phyloP scores from a whole-genome alignment of 2,329 filamentous ascomycete species.

The Sporothrix humicola region DNA sequence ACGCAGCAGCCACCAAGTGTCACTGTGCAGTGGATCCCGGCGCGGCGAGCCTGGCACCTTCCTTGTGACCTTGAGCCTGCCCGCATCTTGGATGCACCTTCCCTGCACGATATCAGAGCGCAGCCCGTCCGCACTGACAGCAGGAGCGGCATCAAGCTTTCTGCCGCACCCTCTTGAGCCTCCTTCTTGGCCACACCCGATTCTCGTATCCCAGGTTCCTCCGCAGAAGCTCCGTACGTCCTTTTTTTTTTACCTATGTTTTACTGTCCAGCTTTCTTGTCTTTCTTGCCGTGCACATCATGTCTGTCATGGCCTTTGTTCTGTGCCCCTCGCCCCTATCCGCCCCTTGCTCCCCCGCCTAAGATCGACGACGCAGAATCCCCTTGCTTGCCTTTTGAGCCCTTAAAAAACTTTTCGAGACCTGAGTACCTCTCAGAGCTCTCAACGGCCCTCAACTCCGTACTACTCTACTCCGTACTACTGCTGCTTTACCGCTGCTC shows the following conservation, averaged over 20 bases:
- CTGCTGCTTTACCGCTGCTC: constrained; percentile 24
- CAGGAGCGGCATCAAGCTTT: constrained; percentile 15
- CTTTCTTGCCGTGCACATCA: background rate
- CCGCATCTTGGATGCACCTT: constrained; percentile 1
- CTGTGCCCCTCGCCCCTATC: constrained; percentile 1
- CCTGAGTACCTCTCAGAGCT: background rate
- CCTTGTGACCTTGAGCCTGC: background rate
- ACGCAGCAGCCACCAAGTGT: background rate
- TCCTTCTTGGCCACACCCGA: constrained; percentile 1
- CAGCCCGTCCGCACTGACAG: constrained; percentile 16
- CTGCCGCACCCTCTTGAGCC: background rate
- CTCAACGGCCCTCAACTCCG: constrained; percentile 7
- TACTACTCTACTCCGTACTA: constrained; percentile 20
- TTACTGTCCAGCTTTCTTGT: background rate
- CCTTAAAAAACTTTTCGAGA: too few species aligned
- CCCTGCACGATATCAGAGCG: constrained; percentile 1
- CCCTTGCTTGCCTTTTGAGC: constrained; percentile 17
- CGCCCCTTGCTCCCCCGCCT: constrained; percentile 20
- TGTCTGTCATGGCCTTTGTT: background rate
- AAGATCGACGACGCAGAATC: constrained; percentile 12
- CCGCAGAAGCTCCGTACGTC: background rate
- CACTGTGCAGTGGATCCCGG: background rate
- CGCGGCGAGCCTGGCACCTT: background rate
- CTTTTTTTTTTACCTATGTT: background rate
- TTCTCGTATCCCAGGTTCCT: background rate